These are phyloP conservation scores for Trifolium pratense DNA, from an alignment of 306 rosid species.

Conservation along the genomic window DNA sequence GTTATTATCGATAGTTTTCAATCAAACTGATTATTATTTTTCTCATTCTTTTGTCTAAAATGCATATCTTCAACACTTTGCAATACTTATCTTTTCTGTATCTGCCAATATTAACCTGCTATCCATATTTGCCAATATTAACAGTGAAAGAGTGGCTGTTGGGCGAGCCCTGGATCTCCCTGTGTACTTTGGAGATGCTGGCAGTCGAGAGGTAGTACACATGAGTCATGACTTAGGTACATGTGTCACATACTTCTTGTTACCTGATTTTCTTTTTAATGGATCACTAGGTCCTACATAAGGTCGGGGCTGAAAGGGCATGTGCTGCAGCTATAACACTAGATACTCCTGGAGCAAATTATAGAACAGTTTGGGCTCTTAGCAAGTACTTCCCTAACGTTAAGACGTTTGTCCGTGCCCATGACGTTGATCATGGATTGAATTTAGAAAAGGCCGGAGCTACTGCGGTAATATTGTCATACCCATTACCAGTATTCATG, in stretches of 20 bases:
- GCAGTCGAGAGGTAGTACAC: conserved; percentile 89
- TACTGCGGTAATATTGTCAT: conserved; percentile 78
- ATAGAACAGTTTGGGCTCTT: conserved; percentile 98
- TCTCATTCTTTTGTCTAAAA: not conserved
- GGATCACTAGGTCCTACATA: conserved; percentile 85
- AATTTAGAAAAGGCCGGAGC: conserved; percentile 99
- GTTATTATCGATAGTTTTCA: not conserved
- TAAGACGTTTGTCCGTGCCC: conserved; percentile 99
- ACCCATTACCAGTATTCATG: conserved; percentile 32
- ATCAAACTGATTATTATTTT: not conserved
- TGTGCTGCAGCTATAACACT: conserved; percentile 96
- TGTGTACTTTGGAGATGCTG: conserved; percentile 99
- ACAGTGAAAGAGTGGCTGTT: conserved; percentile 92
- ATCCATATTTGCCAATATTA: conserved; percentile 41
- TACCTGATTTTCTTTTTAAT: conserved; percentile 44
- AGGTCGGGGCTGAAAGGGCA: conserved; percentile 97
- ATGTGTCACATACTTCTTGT: conserved; percentile 17
- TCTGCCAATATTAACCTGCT: conserved; percentile 43
- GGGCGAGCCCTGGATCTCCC: conserved; percentile 98
- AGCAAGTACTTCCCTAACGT: conserved; percentile 98
- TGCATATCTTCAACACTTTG: not conserved
- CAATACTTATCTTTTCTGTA: not conserved
- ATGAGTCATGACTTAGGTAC: conserved; percentile 30
- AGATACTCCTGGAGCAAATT: conserved; percentile 97
- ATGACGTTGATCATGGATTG: conserved; percentile 98